Conservation (phyloP, 371 early-diverging fungal species). For the Rhizomucor miehei region DNA sequence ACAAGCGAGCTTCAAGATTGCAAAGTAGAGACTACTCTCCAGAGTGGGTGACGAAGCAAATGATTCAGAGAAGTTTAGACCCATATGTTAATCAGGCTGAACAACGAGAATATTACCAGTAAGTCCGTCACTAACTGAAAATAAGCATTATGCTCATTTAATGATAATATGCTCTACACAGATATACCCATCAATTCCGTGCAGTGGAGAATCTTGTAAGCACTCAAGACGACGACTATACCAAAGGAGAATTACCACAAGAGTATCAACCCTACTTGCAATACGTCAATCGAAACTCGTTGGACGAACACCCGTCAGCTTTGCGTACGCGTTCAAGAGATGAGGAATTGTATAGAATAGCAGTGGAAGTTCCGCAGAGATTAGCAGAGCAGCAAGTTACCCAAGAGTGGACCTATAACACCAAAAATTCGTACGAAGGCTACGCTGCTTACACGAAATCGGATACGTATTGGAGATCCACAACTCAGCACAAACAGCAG, state of each 20-base stretch:
- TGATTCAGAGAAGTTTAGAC: slow-evolving; percentile 52
- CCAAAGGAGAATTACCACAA: slow-evolving; percentile 24
- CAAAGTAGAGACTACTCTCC: slow-evolving; percentile 14
- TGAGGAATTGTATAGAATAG: slow-evolving; percentile 45
- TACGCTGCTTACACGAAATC: slow-evolving; percentile 43
- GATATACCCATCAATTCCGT: slow-evolving; percentile 55
- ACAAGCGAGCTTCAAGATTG: slow-evolving; percentile 7
- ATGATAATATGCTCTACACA: slow-evolving; percentile 4
- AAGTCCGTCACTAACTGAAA: not conserved
- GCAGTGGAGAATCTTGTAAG: slow-evolving; percentile 27
- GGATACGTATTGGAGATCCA: slow-evolving; percentile 25
- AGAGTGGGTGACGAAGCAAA: slow-evolving; percentile 49
- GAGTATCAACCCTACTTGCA: slow-evolving; percentile 50
- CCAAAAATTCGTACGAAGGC: slow-evolving; percentile 45
- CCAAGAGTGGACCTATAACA: slow-evolving; percentile 33
- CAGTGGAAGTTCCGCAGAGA: slow-evolving; percentile 46
- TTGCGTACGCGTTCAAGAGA: slow-evolving; percentile 32
- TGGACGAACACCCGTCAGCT: slow-evolving; percentile 31
- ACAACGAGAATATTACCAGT: slow-evolving; percentile 44
- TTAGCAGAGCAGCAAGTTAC: slow-evolving; percentile 41
- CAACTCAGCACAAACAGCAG: not conserved
- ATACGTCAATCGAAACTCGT: slow-evolving; percentile 39
- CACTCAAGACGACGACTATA: not conserved
- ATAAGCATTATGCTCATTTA: not conserved
- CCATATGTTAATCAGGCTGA: slow-evolving; percentile 53